Conservation (phyloP, 116 monocot species). For the Zostera marina region DNA sequence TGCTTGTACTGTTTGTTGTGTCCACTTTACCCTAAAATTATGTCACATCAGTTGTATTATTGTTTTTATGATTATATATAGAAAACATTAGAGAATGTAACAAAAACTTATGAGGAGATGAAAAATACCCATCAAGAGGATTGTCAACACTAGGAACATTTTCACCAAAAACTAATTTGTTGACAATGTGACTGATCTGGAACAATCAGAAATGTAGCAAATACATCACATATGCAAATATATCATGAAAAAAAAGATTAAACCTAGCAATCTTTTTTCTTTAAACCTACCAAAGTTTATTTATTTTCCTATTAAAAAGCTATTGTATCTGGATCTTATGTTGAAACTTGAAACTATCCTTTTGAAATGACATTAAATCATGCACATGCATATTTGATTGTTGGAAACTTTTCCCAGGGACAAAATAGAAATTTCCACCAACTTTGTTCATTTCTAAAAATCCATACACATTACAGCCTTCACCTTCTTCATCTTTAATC, state of each 20-base stretch:
- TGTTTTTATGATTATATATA: background rate
- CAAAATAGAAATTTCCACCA: constrained; percentile 68
- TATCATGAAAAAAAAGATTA: background rate
- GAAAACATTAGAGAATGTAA: background rate
- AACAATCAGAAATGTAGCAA: constrained; percentile 1
- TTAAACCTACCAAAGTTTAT: background rate
- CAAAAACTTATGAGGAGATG: background rate
- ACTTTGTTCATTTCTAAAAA: constrained; percentile 66
- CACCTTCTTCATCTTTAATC: constrained; percentile 52
- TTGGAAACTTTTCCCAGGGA: constrained; percentile 62
- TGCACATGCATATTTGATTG: constrained; percentile 36
- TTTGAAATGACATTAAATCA: constrained; percentile 35
- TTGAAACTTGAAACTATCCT: constrained; percentile 47
- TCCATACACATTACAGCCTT: constrained; percentile 66
- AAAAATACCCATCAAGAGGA: constrained; percentile 78
- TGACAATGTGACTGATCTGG: constrained; percentile 85
- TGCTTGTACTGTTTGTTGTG: constrained; percentile 43
- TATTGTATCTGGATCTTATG: constrained; percentile 17
- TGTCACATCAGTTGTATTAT: background rate
- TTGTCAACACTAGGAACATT: constrained; percentile 75
- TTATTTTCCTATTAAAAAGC: too few species aligned
- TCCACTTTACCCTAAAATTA: constrained; percentile 56
- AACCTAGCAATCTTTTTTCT: background rate
- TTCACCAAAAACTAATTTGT: constrained; percentile 69
- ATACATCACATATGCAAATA: background rate